Base-by-base conservation (phyloP, 495 filamentous ascomycete species). In the Pseudomonodictys pantanalensis region DNA sequence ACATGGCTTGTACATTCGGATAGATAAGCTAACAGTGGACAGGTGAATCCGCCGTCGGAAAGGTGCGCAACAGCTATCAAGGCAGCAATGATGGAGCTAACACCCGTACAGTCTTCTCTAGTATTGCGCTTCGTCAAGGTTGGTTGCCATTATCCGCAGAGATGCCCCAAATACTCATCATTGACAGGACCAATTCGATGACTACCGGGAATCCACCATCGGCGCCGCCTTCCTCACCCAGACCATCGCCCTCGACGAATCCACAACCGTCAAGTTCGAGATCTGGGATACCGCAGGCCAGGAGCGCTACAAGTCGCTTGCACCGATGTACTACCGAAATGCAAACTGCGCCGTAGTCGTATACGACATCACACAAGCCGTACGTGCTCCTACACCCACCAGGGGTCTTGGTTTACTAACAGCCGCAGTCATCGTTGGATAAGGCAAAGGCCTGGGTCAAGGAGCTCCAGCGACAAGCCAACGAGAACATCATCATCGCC, bases 401-500 rank as follows among this genome's bases (percentile, higher is more conserved):
- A 10, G 20, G 10, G 26, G 2, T 3, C 3, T 47, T 22, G 4
- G 30, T 42, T 23, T 28, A 26, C 70, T 73, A 54, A 64, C 48
- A 33, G 33, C 43, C 30, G 38, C 69, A 98, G 93, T 82, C 90
- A 59, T 97, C 95, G 5, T 78, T 98, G 56, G 93, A 98, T 76
- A 98, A 98, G 79, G 93, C 93, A 56, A 98, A 98, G 73, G 85
- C 91, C 28, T 98, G 93, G 93, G 91, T 98, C n/a, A 97, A 97
- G 75, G 95, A 98, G 69, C 83, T 98, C 32, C 95, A 98, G 75
- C 84, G 93, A 58, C 93, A 98, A 78, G 95, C 95, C 38, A 97
- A 97, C 77, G 93, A 97, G 76, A 97, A 97, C 74, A 97, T 98
- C 73, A 90, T 98, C 68, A 98, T 98, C 72, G 93, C 93, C 26